Evolutionary conservation across 805 yeast genomes (phyloP), one percentile per base, ranked within the genome.

Genomic region (Brettanomyces bruxellensis): DNA sequence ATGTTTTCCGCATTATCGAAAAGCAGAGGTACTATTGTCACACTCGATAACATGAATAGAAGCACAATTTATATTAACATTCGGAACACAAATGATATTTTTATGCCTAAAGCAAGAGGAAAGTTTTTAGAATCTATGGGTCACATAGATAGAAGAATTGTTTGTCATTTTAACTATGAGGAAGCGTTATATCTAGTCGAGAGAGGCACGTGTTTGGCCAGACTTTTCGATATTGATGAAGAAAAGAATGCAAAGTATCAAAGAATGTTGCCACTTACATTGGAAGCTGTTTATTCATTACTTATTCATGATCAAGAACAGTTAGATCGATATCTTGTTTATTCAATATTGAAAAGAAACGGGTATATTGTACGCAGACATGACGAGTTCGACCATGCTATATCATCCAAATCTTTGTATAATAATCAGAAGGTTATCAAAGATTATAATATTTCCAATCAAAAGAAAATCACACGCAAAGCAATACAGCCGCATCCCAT

Each of bases 111-210:
- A 36, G 81, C 89, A 0, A 76, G 72, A 49, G 97, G 97, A 0
- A 79, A 80, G 36, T 86, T 78, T 55, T 73, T 87, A 54, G 79
- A 78, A 49, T 81, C 85, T 30, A 73, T 86, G 67, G 98, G 98
- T 0, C 62, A 57, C 35, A 71, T 78, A 1, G 81, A 76, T 48
- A 61, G 64, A 13, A 55, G 67, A 3, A 77, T 76, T 2, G 64
- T 71, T 4, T 62, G 68, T 14, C 65, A 78, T 43, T 66, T 90
- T 35, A 67, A 64, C 23, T 75, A 77, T 14, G 79, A 86, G 48
- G 98, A 90, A 55, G 73, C 81, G 6, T 66, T 88, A 1, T 90
- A 89, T 60, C 65, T 90, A 46, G 76, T 82, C 2, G 96, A 90
- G 59, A 69, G 98, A 57, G 97, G 97, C 2, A 71, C 81, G 3